phyloP scores from a whole-genome alignment of 2,329 filamentous ascomycete genomes.

The Trichoderma cornu-damae region DNA sequence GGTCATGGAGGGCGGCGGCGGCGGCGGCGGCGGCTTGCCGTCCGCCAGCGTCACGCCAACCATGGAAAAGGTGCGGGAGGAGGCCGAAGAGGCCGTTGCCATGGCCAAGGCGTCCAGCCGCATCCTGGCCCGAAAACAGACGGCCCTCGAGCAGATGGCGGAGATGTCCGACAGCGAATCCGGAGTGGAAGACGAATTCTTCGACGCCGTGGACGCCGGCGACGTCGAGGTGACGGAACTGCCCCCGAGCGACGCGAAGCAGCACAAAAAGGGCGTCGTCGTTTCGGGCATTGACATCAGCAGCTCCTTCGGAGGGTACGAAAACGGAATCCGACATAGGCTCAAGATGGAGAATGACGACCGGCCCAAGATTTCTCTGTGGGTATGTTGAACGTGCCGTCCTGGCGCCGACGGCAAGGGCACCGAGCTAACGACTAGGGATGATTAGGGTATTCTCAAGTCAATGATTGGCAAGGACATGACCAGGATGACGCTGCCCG shows the following conservation, averaged over 20 bases:
- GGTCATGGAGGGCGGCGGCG: constrained; percentile 64
- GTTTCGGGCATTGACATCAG: constrained; percentile 58
- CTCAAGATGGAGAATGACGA: constrained; percentile 90
- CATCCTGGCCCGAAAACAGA: constrained; percentile 52
- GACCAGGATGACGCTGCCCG: constrained; percentile 98
- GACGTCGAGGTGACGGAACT: constrained; percentile 76
- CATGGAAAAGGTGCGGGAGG: constrained; percentile 30
- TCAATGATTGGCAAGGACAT: constrained; percentile 99
- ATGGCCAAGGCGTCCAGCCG: constrained; percentile 37
- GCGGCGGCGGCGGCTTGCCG: constrained; percentile 38
- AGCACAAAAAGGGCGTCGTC: constrained; percentile 40
- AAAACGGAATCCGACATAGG: constrained; percentile 73
- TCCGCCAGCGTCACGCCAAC: constrained; percentile 28
- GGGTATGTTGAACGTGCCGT: constrained; percentile 57
- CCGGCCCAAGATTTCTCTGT: constrained; percentile 87
- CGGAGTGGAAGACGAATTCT: constrained; percentile 85
- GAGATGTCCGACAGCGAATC: constrained; percentile 76
- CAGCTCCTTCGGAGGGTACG: constrained; percentile 81
- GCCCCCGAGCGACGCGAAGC: constrained; percentile 45
- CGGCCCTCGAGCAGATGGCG: constrained; percentile 64
- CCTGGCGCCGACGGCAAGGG: neutral
- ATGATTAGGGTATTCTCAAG: constrained; percentile 89
- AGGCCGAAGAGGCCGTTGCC: constrained; percentile 27
- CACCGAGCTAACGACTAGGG: constrained; percentile 22
- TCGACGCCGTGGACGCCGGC: constrained; percentile 91